phyloP scores from a whole-genome alignment of 495 filamentous ascomycete genomes.

The Hamigera avellanea region DNA sequence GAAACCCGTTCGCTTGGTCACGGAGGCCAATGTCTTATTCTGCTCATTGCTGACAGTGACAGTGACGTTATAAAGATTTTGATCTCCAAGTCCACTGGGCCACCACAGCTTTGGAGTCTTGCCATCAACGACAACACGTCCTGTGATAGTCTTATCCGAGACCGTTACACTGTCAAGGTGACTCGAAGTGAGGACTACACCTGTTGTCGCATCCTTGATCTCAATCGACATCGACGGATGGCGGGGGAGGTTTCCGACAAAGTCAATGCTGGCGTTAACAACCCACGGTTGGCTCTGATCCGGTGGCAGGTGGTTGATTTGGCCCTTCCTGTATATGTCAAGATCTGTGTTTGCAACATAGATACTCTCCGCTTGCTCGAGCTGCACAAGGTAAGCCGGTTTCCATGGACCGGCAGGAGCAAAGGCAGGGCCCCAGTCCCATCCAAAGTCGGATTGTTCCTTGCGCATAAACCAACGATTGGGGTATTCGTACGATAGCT shows the following conservation, averaged over 20 bases:
- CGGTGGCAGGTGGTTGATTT: conserved; percentile 47
- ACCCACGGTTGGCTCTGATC: conserved; percentile 54
- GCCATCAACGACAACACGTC: conserved; percentile 30
- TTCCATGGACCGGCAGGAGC: conserved; percentile 57
- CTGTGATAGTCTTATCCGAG: conserved; percentile 38
- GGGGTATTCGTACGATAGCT: conserved; percentile 33
- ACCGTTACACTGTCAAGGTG: conserved; percentile 31
- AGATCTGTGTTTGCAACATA: conserved; percentile 47
- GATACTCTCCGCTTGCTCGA: conserved; percentile 26
- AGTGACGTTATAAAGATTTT: conserved; percentile 48
- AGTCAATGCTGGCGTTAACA: conserved; percentile 58
- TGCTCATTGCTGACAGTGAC: conserved; percentile 31
- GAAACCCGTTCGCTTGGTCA: conserved; percentile 51
- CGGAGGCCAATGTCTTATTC: conserved; percentile 25
- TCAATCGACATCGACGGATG: conserved; percentile 38
- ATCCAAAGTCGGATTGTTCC: conserved; percentile 60
- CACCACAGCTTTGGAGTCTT: conserved; percentile 50
- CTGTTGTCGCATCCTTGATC: conserved; percentile 36
- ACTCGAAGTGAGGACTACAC: conserved; percentile 34
- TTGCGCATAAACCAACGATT: conserved; percentile 56
- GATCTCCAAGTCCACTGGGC: conserved; percentile 46
- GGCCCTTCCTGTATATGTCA: conserved; percentile 49
- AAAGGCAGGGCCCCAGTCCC: conserved; percentile 63
- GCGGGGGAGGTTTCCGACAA: conserved; percentile 39
- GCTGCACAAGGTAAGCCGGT: conserved; percentile 47